These are phyloP conservation scores for Arctium minus DNA, from an alignment of 129 eudicot species.

Conservation along the genomic window DNA sequence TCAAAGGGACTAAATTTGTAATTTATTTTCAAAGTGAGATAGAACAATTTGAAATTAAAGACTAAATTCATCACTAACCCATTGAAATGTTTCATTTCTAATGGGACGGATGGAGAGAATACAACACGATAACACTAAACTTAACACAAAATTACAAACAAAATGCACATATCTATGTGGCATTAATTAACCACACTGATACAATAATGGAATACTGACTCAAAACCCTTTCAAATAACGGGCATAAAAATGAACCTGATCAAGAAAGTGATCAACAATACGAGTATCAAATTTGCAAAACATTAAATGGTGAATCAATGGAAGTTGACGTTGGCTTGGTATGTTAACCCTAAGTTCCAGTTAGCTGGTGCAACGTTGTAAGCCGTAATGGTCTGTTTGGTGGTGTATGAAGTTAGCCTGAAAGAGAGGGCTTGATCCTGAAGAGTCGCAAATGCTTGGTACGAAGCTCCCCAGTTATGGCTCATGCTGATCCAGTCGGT, in stretches of 20 bases:
- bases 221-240: not conserved
- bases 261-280: not conserved
- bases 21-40: too few relatives aligned
- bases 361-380: conserved; percentile 67
- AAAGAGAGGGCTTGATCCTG: conserved; percentile 73
- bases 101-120: conserved; percentile 15
- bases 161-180: not conserved
- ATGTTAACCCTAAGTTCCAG: conserved; percentile 73
- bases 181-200: not conserved
- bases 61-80: conserved; percentile 23
- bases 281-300: not conserved
- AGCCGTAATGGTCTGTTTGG: conserved; percentile 57
- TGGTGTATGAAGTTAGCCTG: conserved; percentile 57
- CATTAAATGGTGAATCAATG: conserved; percentile 28
- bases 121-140: not conserved
- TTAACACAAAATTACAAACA: not conserved
- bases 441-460: conserved; percentile 70
- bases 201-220: not conserved
- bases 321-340: conserved; percentile 52
- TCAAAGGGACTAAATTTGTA: too few relatives aligned
- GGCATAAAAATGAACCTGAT: not conserved
- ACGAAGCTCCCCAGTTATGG: conserved; percentile 95
- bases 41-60: not conserved
- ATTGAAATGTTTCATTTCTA: not conserved
- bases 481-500: conserved; percentile 82